These are phyloP conservation scores for Colletotrichum endophyticum DNA, from an alignment of 2,329 filamentous ascomycete species.

Conservation along the genomic window DNA sequence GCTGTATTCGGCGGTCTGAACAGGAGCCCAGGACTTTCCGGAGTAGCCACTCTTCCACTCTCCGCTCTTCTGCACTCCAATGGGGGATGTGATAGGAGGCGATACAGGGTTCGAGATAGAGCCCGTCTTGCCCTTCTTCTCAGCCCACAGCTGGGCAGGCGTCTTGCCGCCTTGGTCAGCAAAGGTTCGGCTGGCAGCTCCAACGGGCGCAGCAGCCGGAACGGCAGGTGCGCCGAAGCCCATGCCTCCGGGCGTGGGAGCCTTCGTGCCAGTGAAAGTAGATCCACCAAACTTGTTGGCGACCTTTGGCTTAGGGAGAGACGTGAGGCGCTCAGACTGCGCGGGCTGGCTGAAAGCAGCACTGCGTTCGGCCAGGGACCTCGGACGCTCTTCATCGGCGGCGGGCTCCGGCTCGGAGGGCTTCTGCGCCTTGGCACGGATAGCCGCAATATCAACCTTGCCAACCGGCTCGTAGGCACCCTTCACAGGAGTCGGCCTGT, in stretches of 20 bases:
- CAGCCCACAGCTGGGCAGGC: conserved; percentile 94
- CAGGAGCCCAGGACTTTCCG: conserved; percentile 88
- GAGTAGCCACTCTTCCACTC: conserved; percentile 92
- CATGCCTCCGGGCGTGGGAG: conserved; percentile 75
- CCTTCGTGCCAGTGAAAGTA: conserved; percentile 86
- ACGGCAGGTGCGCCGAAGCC: conserved; percentile 68
- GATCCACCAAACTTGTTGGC: conserved; percentile 83
- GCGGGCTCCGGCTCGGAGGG: conserved; percentile 40
- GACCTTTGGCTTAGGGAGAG: conserved; percentile 92
- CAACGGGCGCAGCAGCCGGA: conserved; percentile 66
- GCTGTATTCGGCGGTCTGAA: conserved; percentile 76
- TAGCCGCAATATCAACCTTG: conserved; percentile 96
- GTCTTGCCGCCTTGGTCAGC: conserved; percentile 96
- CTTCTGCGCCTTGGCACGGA: conserved; percentile 81
- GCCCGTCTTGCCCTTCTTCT: conserved; percentile 88
- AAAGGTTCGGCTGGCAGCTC: conserved; percentile 88
- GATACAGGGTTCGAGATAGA: conserved; percentile 46
- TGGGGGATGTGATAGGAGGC: conserved; percentile 52
- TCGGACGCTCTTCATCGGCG: conserved; percentile 39
- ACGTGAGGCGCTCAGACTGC: conserved; percentile 80
- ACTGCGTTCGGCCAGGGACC: conserved; percentile 76
- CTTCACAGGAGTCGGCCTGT: conserved; percentile 84
- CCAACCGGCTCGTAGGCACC: conserved; percentile 94
- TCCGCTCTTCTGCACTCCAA: conserved; percentile 75
- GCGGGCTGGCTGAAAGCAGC: conserved; percentile 68